Conservation (phyloP, 352 stramenopile species). For the Bremia lactucae region DNA sequence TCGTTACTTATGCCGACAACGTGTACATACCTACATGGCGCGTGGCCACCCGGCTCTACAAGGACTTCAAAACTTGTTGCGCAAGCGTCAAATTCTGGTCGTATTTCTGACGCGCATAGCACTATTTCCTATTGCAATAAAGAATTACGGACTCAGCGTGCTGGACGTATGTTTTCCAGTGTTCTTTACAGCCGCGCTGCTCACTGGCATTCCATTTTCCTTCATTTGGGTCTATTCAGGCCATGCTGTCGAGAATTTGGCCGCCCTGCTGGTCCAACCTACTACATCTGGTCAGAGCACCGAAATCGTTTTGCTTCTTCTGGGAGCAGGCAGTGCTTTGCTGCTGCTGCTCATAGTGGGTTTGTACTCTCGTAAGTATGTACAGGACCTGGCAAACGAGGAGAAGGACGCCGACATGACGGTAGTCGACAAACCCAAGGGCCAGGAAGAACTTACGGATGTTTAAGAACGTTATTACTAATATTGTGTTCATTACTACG, state of each 20-base stretch:
- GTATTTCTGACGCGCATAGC: constrained; percentile 71
- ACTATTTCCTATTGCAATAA: constrained; percentile 79
- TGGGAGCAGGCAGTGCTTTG: constrained; percentile 42
- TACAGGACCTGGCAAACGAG: constrained; percentile 43
- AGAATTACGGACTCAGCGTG: constrained; percentile 80
- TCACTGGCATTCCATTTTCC: constrained; percentile 61
- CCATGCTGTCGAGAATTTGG: constrained; percentile 53
- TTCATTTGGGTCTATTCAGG: constrained; percentile 73
- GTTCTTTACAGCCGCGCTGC: constrained; percentile 50
- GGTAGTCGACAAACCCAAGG: background rate
- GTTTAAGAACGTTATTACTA: too few relatives aligned
- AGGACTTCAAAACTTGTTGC: constrained; percentile 52
- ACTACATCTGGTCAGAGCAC: constrained; percentile 31
- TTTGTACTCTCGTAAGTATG: constrained; percentile 59
- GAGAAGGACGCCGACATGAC: constrained; percentile 15
- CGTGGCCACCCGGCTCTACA: constrained; percentile 58
- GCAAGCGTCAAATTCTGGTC: constrained; percentile 52
- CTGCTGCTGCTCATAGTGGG: constrained; percentile 51
- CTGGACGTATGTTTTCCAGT: constrained; percentile 58
- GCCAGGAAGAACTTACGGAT: constrained; percentile 8
- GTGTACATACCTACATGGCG: constrained; percentile 56
- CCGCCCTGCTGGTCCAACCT: constrained; percentile 31
- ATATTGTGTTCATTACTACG: background rate
- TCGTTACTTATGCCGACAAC: constrained; percentile 46
- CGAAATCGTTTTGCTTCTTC: constrained; percentile 40